A percentile compares a stretch with the other conserved stretches of the same genome.
Evolutionary conservation across 495 filamentous ascomycete genomes (phyloP).

Genomic region (Penicillium lividum): DNA sequence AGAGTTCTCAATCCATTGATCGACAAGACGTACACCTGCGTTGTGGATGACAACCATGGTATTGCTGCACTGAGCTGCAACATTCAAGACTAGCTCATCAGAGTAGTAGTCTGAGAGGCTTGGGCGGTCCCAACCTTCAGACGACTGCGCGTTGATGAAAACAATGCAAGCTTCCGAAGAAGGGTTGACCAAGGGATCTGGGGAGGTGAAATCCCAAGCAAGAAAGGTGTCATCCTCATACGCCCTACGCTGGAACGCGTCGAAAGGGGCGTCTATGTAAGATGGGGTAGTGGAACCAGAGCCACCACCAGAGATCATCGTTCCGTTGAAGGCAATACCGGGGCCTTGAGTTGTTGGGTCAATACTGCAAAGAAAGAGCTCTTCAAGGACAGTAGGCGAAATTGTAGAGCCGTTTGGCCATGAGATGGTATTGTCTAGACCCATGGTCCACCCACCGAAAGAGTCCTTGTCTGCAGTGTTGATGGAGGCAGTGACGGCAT

Average conservation of each 20-base stretch:
- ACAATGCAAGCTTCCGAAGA: slow-evolving; percentile 58
- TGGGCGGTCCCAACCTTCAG: slow-evolving; percentile 50
- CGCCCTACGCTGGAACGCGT: slow-evolving; percentile 54
- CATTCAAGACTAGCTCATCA: slow-evolving; percentile 56
- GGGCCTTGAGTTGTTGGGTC: not conserved
- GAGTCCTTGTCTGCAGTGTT: not conserved
- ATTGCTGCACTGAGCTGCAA: slow-evolving; percentile 58
- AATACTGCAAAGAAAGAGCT: not conserved
- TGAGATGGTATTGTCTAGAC: not conserved
- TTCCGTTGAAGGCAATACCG: slow-evolving; percentile 41
- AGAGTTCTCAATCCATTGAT: slow-evolving; percentile 41
- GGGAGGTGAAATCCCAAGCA: slow-evolving; percentile 34
- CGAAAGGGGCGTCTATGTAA: slow-evolving; percentile 56
- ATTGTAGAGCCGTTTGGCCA: slow-evolving; percentile 27
- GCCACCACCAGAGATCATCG: slow-evolving; percentile 64
- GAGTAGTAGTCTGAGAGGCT: slow-evolving; percentile 35
- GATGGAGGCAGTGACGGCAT: slow-evolving; percentile 23
- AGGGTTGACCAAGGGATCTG: slow-evolving; percentile 45
- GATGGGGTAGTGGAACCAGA: slow-evolving; percentile 62
- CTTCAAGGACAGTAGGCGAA: slow-evolving; percentile 64
- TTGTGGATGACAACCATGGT: slow-evolving; percentile 52
- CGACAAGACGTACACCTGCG: slow-evolving; percentile 36
- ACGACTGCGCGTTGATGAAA: slow-evolving; percentile 59
- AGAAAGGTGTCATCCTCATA: slow-evolving; percentile 48
- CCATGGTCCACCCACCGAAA: not conserved